A percentile compares a stretch with the other conserved stretches of the same genome.
Evolutionary conservation across 306 rosid genomes (phyloP).

Genomic region (Quercus ilex): DNA sequence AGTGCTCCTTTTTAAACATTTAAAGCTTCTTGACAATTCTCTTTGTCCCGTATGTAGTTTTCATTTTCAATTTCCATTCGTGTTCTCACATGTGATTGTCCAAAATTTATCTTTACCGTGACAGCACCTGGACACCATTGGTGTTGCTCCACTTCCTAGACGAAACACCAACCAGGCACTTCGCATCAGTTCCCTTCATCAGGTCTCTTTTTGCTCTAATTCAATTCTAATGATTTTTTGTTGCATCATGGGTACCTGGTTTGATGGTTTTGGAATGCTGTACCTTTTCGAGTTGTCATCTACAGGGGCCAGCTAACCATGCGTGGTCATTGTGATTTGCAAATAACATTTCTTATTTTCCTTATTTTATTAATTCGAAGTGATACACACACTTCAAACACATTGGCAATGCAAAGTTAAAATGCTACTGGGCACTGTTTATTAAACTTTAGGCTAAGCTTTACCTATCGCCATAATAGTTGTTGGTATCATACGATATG

Average conservation of each 20-base stretch:
- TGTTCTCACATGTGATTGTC: not conserved
- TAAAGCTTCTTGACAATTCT: not conserved
- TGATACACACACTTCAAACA: not conserved
- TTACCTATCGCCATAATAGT: not conserved
- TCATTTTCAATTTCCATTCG: not conserved
- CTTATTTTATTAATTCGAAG: not conserved
- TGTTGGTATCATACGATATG: not conserved
- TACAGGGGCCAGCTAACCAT: not conserved
- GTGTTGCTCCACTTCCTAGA: conserved; percentile 88
- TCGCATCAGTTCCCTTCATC: conserved; percentile 95
- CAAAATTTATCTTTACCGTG: conserved; percentile 8
- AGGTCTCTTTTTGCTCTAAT: conserved; percentile 44
- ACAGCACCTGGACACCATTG: conserved; percentile 82
- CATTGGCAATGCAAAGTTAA: not conserved
- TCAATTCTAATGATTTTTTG: not conserved
- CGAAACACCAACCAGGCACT: conserved; percentile 79
- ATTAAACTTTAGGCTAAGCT: not conserved
- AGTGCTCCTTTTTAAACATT: conserved; percentile 1
- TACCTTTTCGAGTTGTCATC: not conserved
- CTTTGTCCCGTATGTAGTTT: conserved; percentile 3
- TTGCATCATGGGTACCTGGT: not conserved
- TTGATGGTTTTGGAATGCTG: not conserved
- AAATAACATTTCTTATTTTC: not conserved
- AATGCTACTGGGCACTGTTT: not conserved
- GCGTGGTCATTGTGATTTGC: not conserved